phyloP scores from a whole-genome alignment of 2,329 filamentous ascomycete species.

The Colletotrichum abscissum region DNA sequence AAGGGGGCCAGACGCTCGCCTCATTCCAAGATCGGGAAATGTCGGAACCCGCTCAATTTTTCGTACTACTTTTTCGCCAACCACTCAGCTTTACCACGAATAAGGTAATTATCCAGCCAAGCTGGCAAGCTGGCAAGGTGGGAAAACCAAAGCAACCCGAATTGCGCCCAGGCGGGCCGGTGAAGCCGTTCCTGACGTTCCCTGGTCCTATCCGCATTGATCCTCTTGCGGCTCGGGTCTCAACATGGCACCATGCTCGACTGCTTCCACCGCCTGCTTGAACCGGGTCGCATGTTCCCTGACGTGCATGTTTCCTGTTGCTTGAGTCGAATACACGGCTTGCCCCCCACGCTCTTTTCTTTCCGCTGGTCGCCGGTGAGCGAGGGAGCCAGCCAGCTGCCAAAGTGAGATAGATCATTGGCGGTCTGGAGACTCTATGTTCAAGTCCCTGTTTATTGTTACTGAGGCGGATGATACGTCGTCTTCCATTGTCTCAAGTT shows the following conservation, averaged over 20 bases:
- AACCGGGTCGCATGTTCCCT: slow-evolving; percentile 17
- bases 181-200: slow-evolving; percentile 26
- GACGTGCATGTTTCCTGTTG: slow-evolving; percentile 15
- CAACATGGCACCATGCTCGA: slow-evolving; percentile 28
- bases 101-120: too few species aligned
- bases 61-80: not conserved
- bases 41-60: slow-evolving; percentile 16
- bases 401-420: not conserved
- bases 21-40: slow-evolving; percentile 23
- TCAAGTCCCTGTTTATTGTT: not conserved
- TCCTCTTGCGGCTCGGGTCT: slow-evolving; percentile 27
- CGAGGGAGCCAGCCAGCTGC: not conserved
- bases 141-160: not conserved
- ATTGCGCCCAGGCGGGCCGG: slow-evolving; percentile 20
- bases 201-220: slow-evolving; percentile 27
- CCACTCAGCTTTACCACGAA: not conserved
- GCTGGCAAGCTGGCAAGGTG: not conserved
- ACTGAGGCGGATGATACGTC: not conserved
- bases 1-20: slow-evolving; percentile 1
- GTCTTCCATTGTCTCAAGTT: slow-evolving; percentile 17
- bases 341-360: slow-evolving; percentile 1
- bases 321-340: not conserved
- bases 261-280: slow-evolving; percentile 30
- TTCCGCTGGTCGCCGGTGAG: slow-evolving; percentile 24
- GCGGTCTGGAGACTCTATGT: not conserved